Percentiles rank a stretch among this genome's conserved stretches.
phyloP scores from a whole-genome alignment of 2,329 filamentous ascomycete species.

The Seiridium unicorne region DNA sequence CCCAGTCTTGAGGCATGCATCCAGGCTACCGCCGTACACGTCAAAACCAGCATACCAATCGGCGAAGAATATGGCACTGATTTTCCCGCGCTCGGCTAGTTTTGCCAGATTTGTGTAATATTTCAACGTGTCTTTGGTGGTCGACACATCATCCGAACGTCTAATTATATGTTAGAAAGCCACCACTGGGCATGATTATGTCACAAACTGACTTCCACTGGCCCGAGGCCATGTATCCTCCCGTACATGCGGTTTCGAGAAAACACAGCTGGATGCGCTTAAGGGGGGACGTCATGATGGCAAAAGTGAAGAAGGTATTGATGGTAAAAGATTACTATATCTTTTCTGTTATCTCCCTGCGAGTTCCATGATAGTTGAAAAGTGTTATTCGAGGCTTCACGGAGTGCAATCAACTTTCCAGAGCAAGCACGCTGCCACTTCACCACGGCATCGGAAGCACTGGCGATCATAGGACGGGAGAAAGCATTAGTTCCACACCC shows the following conservation, averaged over 20 bases:
- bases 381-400: too few relatives aligned
- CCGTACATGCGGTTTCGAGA: slow-evolving; percentile 2
- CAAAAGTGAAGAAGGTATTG: not conserved
- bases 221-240: slow-evolving; percentile 7
- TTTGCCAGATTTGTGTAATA: slow-evolving; percentile 9
- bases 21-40: slow-evolving; percentile 9
- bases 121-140: slow-evolving; percentile 6
- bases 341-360: too few relatives aligned
- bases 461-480: too few relatives aligned
- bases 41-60: slow-evolving; percentile 9
- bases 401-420: too few relatives aligned
- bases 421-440: too few relatives aligned
- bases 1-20: not conserved
- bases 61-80: slow-evolving; percentile 10
- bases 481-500: too few relatives aligned
- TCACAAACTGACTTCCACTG: slow-evolving; percentile 8
- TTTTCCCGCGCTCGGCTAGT: slow-evolving; percentile 5
- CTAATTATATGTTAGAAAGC: not conserved
- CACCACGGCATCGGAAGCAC: too few relatives aligned
- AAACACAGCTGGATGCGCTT: slow-evolving; percentile 9
- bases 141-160: slow-evolving; percentile 3
- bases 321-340: not conserved
- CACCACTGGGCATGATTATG: not conserved
- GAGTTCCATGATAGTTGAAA: too few relatives aligned
- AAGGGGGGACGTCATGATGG: not conserved